These are phyloP conservation scores for Polyporus tsugae DNA, from an alignment of 1,284 basidiomycete genomes.

Conservation along the genomic window DNA sequence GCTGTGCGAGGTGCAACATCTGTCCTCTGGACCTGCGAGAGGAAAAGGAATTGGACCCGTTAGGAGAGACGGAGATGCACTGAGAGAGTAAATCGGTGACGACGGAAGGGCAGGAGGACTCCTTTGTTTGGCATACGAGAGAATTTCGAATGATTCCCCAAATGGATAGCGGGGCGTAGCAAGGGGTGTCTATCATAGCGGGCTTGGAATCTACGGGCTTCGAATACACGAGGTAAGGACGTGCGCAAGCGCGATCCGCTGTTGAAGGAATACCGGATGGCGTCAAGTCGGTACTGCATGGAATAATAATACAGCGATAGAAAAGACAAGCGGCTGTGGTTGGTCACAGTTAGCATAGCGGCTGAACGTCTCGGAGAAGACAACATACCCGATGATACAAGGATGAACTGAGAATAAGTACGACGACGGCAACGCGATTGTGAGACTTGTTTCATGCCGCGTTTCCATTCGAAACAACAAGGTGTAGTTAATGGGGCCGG, in stretches of 20 bases:
- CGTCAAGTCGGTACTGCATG: background rate
- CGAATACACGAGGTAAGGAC: conserved; percentile 15
- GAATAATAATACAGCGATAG: background rate
- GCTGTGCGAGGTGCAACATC: background rate
- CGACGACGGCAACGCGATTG: background rate
- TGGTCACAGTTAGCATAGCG: background rate
- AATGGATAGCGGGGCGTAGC: background rate
- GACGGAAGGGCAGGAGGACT: conserved; percentile 6
- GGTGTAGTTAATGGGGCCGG: conserved; percentile 1
- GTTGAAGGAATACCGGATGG: conserved; percentile 2
- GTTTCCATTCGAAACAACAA: background rate
- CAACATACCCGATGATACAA: conserved; percentile 3
- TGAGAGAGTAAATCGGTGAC: background rate
- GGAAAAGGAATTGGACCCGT: background rate
- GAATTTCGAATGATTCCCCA: background rate
- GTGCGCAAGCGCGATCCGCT: conserved; percentile 7
- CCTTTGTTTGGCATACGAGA: conserved; percentile 2
- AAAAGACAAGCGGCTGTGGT: background rate
- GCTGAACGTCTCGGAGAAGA: background rate
- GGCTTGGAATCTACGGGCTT: conserved; percentile 9
- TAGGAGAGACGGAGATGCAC: background rate
- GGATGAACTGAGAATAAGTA: background rate
- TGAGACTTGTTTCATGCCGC: background rate
- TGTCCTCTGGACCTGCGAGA: background rate
- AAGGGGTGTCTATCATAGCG: conserved; percentile 2